These are phyloP conservation scores for Brassica balearica DNA, from an alignment of 441 rosid genomes.

Conservation along the genomic window DNA sequence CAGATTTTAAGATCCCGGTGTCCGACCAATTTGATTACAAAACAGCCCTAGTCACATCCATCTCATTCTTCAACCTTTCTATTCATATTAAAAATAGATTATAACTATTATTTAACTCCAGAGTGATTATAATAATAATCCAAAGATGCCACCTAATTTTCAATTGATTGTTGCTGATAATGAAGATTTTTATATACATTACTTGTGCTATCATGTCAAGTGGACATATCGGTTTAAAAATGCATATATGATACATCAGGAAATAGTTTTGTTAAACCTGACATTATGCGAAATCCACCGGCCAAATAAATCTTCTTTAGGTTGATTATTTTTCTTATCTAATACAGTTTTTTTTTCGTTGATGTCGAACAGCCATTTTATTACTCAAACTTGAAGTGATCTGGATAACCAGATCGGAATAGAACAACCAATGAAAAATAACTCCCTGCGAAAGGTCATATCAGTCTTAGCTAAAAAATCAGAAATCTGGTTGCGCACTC, in stretches of 20 bases:
- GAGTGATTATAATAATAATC: conserved; percentile 32
- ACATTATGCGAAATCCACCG: conserved; percentile 14
- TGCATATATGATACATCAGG: not conserved
- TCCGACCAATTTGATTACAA: conserved; percentile 33
- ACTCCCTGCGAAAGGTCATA: too few relatives aligned
- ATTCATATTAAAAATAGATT: not conserved
- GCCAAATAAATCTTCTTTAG: conserved; percentile 10
- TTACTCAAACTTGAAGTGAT: too few relatives aligned
- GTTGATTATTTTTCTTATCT: conserved; percentile 8
- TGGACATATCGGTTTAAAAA: conserved; percentile 6
- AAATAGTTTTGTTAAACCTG: conserved; percentile 18
- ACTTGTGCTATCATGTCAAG: conserved; percentile 25
- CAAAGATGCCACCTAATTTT: conserved; percentile 30
- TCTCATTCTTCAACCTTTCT: conserved; percentile 28
- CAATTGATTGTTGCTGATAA: not conserved
- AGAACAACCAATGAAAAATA: too few relatives aligned
- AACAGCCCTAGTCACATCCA: conserved; percentile 40
- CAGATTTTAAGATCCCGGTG: conserved; percentile 25
- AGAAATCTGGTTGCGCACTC: too few relatives aligned
- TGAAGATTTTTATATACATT: conserved; percentile 7
- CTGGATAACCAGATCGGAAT: too few relatives aligned
- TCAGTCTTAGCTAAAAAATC: too few relatives aligned
- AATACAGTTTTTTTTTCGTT: not conserved
- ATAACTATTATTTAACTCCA: conserved; percentile 1
- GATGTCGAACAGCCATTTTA: too few relatives aligned